A percentile compares a stretch with the other conserved stretches of the same genome.
Conservation (phyloP, 352 stramenopile genomes). For the Globisporangium polare region DNA sequence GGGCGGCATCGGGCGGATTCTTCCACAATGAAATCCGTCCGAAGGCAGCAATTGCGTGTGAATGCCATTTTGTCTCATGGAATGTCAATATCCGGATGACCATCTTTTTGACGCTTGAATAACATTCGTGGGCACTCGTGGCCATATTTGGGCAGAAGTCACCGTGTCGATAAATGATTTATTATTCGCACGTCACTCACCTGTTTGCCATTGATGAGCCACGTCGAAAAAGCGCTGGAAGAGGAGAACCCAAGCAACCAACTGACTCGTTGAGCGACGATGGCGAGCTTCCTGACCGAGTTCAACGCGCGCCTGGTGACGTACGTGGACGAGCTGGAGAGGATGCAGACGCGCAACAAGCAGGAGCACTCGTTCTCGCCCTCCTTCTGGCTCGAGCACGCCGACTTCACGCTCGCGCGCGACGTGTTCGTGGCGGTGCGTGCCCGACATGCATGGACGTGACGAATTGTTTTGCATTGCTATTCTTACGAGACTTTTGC, state of each 20-base stretch:
- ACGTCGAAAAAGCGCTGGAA: conserved; percentile 11
- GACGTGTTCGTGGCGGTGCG: conserved; percentile 78
- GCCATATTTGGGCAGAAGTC: background rate
- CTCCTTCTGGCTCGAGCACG: conserved; percentile 73
- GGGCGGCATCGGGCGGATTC: no score
- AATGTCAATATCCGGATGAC: no score
- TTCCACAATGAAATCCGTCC: no score
- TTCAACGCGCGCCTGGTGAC: conserved; percentile 51
- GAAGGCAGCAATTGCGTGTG: no score
- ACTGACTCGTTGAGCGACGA: conserved; percentile 15
- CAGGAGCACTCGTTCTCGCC: conserved; percentile 57
- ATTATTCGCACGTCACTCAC: background rate
- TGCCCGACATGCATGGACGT: background rate
- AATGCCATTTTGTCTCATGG: no score
- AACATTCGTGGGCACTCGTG: no score
- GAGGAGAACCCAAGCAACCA: background rate
- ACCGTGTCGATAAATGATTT: background rate
- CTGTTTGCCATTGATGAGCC: background rate
- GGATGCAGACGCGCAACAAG: conserved; percentile 53
- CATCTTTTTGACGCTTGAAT: no score
- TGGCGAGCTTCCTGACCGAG: conserved; percentile 50
- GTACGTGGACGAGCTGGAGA: conserved; percentile 57
- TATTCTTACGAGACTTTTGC: background rate
- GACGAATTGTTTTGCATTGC: background rate
- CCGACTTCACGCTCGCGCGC: conserved; percentile 72